Base-by-base conservation (phyloP, 2,329 filamentous ascomycete species). In the Alternaria viburni region DNA sequence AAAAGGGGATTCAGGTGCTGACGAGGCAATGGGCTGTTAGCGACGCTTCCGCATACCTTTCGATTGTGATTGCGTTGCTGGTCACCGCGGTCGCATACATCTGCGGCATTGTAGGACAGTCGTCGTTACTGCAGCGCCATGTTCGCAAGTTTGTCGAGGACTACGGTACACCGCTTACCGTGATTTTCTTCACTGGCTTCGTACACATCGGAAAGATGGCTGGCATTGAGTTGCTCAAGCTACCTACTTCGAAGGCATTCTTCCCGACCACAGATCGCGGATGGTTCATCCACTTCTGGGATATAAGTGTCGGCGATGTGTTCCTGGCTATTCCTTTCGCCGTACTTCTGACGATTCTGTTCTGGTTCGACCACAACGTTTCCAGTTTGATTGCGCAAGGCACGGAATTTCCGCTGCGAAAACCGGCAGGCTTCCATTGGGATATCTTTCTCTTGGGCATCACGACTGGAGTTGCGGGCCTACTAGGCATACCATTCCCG, bases 261-360 rank as follows among this genome's bases (percentile, higher is more conserved):
- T 89, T 88, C 72, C 93, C 93, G 0, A 97, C 93, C 0, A 84
- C 81, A 0, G 88, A 90, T 62, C 85, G 93, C 44, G 82, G 84
- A 47, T 97, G 93, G 93, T 85, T 96, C 57, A 88, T 97, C 25
- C 85, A 88, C 66, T 95, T 97, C 72, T 96, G 93, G 92, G 86
- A 95, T 68, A 85, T 96, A 57, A 83, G 83, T 49, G 88, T 91
- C 6, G 86, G 85, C 0, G 90, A 96, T 60, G 85, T 96, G 7
- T 97, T 97, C 75, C 83, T 93, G 46, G 93, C 93, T 1, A 86
- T 96, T n/a, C 93, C 93, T 0, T 97, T 97, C 81, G 93, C 92
- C 0, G 74, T 96, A 32, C 83, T 97, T 2, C 83, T 97, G 15
- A 97, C 93, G 0, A 89, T 96, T 21, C 81, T 97, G 5, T 97